Evolutionary conservation across 2,329 filamentous ascomycete genomes (phyloP), one percentile per base, ranked within the genome.

Genomic region (Microcyclospora tardicrescens): DNA sequence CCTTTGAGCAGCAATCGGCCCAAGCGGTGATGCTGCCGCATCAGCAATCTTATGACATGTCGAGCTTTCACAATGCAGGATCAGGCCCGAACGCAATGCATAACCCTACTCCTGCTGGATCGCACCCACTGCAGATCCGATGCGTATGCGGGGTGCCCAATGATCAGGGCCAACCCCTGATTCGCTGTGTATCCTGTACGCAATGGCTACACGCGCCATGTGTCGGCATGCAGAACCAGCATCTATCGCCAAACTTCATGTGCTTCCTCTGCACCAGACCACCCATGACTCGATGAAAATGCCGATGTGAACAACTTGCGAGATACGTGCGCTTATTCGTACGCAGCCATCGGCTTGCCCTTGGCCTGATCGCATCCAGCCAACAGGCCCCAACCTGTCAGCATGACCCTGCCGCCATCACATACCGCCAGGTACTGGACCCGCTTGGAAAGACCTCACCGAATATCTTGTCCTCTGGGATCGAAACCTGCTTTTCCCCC

Each of bases 101-200:
- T 16, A 30, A 35, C 6, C 15, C n/a, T 5, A 8, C 16, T 9
- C 36, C 40, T 19, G 33, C 28, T 34, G 43, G 34, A 29, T 38
- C 34, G 12, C 29, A 28, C 11, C 16, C 11, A 10, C 47, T 39
- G 10, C 40, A 44, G 24, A 75, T 73, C 9, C 66, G 74, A 29
- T 79, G 75, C 54, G 56, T 75, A 16, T 79, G 75, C 50, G 68
- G 70, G 36, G 65, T 67, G 12, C 59, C 64, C 37, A 67, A 72
- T 31, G 72, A 68, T 38, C 66, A 68, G 38, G 71, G 68, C 15
- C 66, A 68, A 47, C 54, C 70, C 24, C 73, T 79, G 68, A 67
- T 79, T 34, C 73, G 77, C 60, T 79, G 75, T 58, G 71, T 74
- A 54, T 72, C 69, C 16, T 79, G 75, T 59, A 69, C 63, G n/a